Percentiles rank a stretch among this genome's conserved stretches.
phyloP scores from a whole-genome alignment of 2,329 filamentous ascomycete genomes.

The Xylariaceae sp. region DNA sequence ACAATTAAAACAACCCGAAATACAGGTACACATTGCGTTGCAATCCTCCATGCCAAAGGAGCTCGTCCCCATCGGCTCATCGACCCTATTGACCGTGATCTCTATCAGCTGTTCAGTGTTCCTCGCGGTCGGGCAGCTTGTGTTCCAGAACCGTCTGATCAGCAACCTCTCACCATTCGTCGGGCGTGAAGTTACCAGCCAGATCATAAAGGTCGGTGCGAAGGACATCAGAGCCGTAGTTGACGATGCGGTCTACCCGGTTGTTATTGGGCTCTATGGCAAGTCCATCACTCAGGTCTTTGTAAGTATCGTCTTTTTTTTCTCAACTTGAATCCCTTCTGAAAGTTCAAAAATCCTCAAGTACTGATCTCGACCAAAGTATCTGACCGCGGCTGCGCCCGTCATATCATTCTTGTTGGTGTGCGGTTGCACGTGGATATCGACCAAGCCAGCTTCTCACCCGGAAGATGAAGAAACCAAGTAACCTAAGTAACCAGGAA shows the following conservation, averaged over 20 bases:
- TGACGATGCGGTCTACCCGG: neutral
- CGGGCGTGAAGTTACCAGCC: conserved; percentile 3
- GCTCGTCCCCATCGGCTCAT: conserved; percentile 17
- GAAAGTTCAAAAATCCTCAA: neutral
- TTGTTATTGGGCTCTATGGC: conserved; percentile 12
- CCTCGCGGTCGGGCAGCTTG: conserved; percentile 13
- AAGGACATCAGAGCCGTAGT: conserved; percentile 12
- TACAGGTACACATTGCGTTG: conserved; percentile 17
- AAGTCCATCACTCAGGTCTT: conserved; percentile 18
- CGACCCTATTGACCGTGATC: conserved; percentile 13
- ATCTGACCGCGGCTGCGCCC: conserved; percentile 13
- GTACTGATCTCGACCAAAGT: conserved; percentile 8
- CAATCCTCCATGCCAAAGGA: conserved; percentile 18
- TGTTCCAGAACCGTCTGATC: conserved; percentile 13
- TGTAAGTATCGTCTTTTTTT: conserved; percentile 9
- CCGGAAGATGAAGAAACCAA: neutral
- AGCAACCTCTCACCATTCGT: conserved; percentile 12
- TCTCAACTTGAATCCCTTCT: neutral
- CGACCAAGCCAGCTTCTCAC: conserved; percentile 7
- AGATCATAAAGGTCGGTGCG: conserved; percentile 14
- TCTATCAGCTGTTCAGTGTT: conserved; percentile 20
- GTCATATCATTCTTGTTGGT: conserved; percentile 13
- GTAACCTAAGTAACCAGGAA: too few species aligned
- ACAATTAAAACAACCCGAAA: neutral
- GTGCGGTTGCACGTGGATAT: conserved; percentile 15